Evolutionary conservation across 1,284 basidiomycete species (phyloP).

Genomic region (Butyriboletus appendiculatus): DNA sequence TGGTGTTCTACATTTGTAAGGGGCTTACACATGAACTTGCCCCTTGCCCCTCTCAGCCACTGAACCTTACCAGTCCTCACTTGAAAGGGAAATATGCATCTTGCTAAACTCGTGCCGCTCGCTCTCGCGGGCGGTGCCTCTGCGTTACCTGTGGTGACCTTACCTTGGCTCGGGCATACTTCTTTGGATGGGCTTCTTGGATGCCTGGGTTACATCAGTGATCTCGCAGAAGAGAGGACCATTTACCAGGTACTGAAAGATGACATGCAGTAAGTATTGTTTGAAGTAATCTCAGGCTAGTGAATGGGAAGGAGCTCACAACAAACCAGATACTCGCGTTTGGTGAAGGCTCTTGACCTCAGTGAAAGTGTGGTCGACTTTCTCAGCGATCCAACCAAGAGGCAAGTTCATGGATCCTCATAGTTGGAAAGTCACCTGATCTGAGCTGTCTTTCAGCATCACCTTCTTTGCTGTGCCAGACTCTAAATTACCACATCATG

Average conservation of each 20-base stretch:
- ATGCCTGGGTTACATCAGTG: slow-evolving; percentile 9
- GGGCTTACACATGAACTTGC: neutral
- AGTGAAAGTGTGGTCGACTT: slow-evolving; percentile 44
- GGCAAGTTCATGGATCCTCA: slow-evolving; percentile 27
- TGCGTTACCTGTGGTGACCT: slow-evolving; percentile 21
- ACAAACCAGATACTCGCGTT: slow-evolving; percentile 38
- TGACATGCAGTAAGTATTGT: slow-evolving; percentile 33
- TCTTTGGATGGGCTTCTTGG: slow-evolving; percentile 13
- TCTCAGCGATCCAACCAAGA: slow-evolving; percentile 43
- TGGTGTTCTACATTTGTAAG: neutral
- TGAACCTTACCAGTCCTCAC: neutral
- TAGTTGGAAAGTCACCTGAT: neutral
- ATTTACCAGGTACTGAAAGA: slow-evolving; percentile 45
- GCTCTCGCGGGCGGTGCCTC: slow-evolving; percentile 11
- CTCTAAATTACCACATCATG: slow-evolving; percentile 39
- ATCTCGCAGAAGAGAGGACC: slow-evolving; percentile 30
- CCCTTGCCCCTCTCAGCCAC: neutral
- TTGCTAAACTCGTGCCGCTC: slow-evolving; percentile 15
- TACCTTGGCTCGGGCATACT: slow-evolving; percentile 29
- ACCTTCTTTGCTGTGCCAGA: slow-evolving; percentile 58
- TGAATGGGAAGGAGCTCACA: slow-evolving; percentile 2
- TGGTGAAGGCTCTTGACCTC: slow-evolving; percentile 47
- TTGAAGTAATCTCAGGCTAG: neutral
- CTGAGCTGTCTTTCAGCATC: slow-evolving; percentile 36
- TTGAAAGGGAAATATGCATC: slow-evolving; percentile 16